Evolutionary conservation across 1,284 basidiomycete genomes (phyloP), one percentile per base, ranked within the genome.

Genomic region (Pterula multifida): DNA sequence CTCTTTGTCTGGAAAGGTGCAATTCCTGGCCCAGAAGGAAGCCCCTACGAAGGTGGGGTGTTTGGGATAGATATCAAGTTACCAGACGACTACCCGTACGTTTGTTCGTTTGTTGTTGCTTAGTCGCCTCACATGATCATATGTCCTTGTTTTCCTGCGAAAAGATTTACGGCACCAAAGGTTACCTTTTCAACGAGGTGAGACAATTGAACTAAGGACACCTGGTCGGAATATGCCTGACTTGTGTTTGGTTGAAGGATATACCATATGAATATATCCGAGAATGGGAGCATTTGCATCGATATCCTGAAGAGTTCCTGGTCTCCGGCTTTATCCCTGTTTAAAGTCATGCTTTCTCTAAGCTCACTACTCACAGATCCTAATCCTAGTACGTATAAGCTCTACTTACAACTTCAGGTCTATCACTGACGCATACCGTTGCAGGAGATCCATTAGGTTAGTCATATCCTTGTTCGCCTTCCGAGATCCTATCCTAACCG

Each of bases 201-300:
- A 53, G 75, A 61, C 3, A 11, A 50, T 9, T 46, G 35, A 36
- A 13, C 47, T 21, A 12, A 36, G n/a, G 32, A 48, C 45, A 45
- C 17, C 23, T 21, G 22, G 17, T 19, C 13, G 39, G 26, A 35
- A 19, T n/a, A 17, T n/a, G n/a, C n/a, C 45, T 26, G 3, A 3
- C 19, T 9, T 42, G 39, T 19, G 39, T 9, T n/a, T 35, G 17
- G n/a, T 42, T n/a, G 21, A 42, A 90, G 87, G 60, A 90, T 93
- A 62, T 93, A 93, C 61, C 90, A 94, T 60, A 93, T 92, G 85
- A 94, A 94, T 61, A 88, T 94, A 52, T 84, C 84, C 50, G 81
- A 85, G 49, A 75, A 76, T 48, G 83, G 83, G 44, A 73, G 70
- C 55, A 78, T 87, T 49, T 86, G 84, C 59, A 84, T 85, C 55